Conservation (phyloP, 331 rosid genomes). For the Acacia pycnantha region DNA sequence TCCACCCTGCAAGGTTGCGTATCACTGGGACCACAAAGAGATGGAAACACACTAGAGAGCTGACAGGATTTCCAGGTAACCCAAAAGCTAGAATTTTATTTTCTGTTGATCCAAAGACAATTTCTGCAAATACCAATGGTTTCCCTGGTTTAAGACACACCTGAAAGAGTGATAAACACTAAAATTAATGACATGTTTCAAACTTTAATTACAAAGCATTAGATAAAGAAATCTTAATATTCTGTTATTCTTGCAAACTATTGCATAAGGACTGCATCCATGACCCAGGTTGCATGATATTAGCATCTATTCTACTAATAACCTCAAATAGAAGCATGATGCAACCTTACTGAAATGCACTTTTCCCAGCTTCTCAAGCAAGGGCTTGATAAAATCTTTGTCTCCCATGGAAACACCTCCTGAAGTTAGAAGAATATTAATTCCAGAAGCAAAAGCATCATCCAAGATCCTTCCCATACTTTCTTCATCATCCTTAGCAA, state of each 20-base stretch:
- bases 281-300: constrained; percentile 7
- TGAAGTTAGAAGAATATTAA: constrained; percentile 80
- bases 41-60: constrained; percentile 83
- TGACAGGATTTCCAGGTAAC: constrained; percentile 92
- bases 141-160: constrained; percentile 91
- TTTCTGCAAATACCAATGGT: constrained; percentile 83
- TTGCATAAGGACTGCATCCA: constrained; percentile 8
- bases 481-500: constrained; percentile 76
- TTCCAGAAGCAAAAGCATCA: constrained; percentile 73
- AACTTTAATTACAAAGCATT: constrained; percentile 20
- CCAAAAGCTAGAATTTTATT: constrained; percentile 77
- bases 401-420: constrained; percentile 99
- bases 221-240: background rate
- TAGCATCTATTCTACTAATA: background rate
- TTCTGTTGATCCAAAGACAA: constrained; percentile 44
- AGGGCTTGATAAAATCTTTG: constrained; percentile 86
- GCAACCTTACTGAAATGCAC: constrained; percentile 70
- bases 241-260: constrained; percentile 10
- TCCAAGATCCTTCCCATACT: constrained; percentile 66
- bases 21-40: constrained; percentile 89
- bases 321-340: constrained; percentile 17
- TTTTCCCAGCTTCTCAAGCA: constrained; percentile 71
- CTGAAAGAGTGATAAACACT: constrained; percentile 44
- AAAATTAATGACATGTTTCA: constrained; percentile 17
- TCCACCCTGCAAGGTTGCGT: constrained; percentile 84